Percentiles rank a stretch among this genome's conserved stretches.
phyloP scores from a whole-genome alignment of 257 asterid genomes.

The Avicennia marina region DNA sequence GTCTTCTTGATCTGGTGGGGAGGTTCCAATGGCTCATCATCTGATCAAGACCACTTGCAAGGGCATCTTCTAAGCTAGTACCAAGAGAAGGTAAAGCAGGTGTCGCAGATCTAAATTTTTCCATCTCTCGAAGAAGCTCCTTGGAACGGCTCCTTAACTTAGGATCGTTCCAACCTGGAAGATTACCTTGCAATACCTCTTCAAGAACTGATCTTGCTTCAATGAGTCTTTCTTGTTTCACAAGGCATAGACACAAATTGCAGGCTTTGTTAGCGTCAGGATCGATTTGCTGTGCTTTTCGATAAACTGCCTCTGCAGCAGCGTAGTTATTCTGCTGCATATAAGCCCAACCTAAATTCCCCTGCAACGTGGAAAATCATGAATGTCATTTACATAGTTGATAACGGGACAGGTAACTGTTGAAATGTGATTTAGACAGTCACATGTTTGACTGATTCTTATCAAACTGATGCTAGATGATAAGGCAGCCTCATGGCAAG shows the following conservation, averaged over 20 bases:
- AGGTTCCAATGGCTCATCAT: slow-evolving; percentile 66
- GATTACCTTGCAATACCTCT: slow-evolving; percentile 39
- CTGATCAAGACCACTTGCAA: slow-evolving; percentile 61
- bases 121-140: slow-evolving; percentile 55
- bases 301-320: slow-evolving; percentile 67
- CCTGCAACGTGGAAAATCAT: slow-evolving; percentile 36
- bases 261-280: slow-evolving; percentile 85
- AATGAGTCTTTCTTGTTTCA: slow-evolving; percentile 46
- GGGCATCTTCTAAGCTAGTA: slow-evolving; percentile 45
- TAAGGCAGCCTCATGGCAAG: too few relatives aligned
- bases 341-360: slow-evolving; percentile 92
- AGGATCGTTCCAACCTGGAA: slow-evolving; percentile 58
- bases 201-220: slow-evolving; percentile 67
- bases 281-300: slow-evolving; percentile 71
- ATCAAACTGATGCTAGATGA: too few relatives aligned
- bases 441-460: too few relatives aligned
- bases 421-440: not conserved
- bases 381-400: not conserved
- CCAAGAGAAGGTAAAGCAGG: slow-evolving; percentile 17
- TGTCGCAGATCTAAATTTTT: slow-evolving; percentile 18
- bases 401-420: not conserved
- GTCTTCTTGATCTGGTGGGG: slow-evolving; percentile 62
- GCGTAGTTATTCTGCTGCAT: slow-evolving; percentile 69
- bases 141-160: slow-evolving; percentile 46
- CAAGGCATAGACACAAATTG: slow-evolving; percentile 62